Base-by-base conservation (phyloP, 208 protist genomes). In the Leishmania major region DNA sequence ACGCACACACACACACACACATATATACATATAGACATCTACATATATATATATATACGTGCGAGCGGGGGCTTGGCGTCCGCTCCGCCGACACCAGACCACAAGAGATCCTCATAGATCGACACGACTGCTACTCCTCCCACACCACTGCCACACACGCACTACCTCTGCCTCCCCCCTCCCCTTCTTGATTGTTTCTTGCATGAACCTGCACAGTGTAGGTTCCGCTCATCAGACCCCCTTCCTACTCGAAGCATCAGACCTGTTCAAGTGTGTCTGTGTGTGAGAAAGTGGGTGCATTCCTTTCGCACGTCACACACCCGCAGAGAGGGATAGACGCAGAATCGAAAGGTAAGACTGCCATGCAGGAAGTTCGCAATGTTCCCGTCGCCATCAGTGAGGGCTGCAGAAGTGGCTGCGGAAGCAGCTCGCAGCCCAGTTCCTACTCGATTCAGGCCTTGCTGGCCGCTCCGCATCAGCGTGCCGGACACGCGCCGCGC, bases 401-500 rank as follows among this genome's bases (percentile, higher is more conserved):
- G 59, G 75, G 75, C 19, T 37, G 28, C 17, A 25, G 73, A 28
- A 28, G 40, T 59, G 40, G n/a, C 22, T 8, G 22, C 45, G 70
- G 43, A 28, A 31, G 77, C 31, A 37, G 51, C 49, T n/a, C 73
- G 25, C 75, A 66, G 17, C 35, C 57, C 55, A 31, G 37, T 43
- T 60, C 55, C n/a, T 40, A 31, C 22, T 59, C 45, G 71, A 17
- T 45, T 60, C 31, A 60, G 66, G 51, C 62, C 62, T 49, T 19
- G 25, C 35, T 49, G 31, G 62, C 47, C 40, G 8, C 49, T 31
- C 43, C 31, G 25, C 69, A 17, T 28, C 62, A 22, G 40, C 64
- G 35, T 28, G 60, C 45, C 59, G 78, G 72, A 31, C 74, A 82
- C 25, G 81, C 85, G 4, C 85, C 85, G 17, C 85, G 85, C 31